A percentile compares a stretch with the other conserved stretches of the same genome.
Conservation (phyloP, 805 yeast genomes). For the Wickerhamiella nectarea region DNA sequence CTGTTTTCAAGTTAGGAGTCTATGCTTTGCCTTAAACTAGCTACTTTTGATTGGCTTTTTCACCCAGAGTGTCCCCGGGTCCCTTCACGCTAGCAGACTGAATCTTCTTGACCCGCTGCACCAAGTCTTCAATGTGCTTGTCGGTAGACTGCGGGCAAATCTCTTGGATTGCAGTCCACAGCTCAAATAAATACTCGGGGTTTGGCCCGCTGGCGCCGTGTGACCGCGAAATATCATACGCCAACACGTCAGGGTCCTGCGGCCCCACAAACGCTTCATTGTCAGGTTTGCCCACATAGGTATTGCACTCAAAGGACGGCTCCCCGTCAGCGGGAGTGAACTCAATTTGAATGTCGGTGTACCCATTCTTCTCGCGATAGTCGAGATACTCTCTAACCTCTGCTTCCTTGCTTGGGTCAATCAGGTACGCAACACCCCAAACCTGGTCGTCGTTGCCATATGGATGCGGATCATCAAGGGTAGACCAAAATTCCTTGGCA, state of each 20-base stretch:
- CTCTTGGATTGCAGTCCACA: slow-evolving; percentile 37
- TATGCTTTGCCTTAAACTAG: no score
- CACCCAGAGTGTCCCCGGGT: no score
- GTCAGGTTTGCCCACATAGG: slow-evolving; percentile 71
- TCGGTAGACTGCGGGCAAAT: slow-evolving; percentile 31
- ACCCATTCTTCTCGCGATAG: slow-evolving; percentile 80
- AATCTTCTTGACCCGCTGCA: slow-evolving; percentile 21
- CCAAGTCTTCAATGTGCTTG: slow-evolving; percentile 31
- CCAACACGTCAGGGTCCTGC: slow-evolving; percentile 46
- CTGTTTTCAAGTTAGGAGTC: no score
- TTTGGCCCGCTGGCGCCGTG: slow-evolving; percentile 77
- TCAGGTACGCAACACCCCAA: slow-evolving; percentile 76
- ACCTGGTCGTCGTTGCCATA: slow-evolving; percentile 29
- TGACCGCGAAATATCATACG: slow-evolving; percentile 40
- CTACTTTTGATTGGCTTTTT: no score
- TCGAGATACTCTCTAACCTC: slow-evolving; percentile 60
- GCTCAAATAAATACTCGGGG: slow-evolving; percentile 47
- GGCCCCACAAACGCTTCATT: slow-evolving; percentile 82
- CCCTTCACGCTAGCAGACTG: no score
- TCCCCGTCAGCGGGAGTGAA: slow-evolving; percentile 36
- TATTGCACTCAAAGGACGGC: slow-evolving; percentile 37
- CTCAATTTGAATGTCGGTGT: slow-evolving; percentile 51
- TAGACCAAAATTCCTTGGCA: slow-evolving; percentile 39
- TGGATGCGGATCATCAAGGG: slow-evolving; percentile 32
- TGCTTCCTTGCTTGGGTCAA: slow-evolving; percentile 47